Conservation (phyloP, 306 rosid species). For the Pyrus betulifolia region DNA sequence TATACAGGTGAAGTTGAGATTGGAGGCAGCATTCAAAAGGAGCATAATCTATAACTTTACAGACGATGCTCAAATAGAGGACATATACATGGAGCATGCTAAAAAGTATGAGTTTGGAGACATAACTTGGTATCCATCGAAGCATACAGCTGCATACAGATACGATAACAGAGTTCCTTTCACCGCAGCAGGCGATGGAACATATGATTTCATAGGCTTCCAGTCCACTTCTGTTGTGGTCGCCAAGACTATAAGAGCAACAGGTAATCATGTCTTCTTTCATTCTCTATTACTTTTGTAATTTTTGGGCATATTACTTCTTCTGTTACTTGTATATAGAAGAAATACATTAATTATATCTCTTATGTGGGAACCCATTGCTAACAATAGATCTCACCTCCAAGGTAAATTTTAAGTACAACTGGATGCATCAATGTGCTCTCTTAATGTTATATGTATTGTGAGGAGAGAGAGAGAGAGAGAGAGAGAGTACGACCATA, state of each 20-base stretch:
- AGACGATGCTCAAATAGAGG: conserved; percentile 37
- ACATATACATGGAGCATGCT: conserved; percentile 40
- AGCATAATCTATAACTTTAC: conserved; percentile 48
- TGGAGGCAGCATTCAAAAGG: conserved; percentile 63
- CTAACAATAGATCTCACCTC: not conserved
- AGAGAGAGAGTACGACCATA: too few relatives aligned
- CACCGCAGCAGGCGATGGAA: conserved; percentile 40
- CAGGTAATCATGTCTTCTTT: conserved; percentile 27
- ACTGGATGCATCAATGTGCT: too few relatives aligned
- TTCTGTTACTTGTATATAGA: not conserved
- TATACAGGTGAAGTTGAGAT: conserved; percentile 47
- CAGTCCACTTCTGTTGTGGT: conserved; percentile 39
- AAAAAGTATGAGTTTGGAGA: conserved; percentile 61
- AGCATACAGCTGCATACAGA: conserved; percentile 49
- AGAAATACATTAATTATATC: not conserved
- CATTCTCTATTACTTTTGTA: not conserved
- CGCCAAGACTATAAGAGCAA: conserved; percentile 41
- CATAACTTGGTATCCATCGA: conserved; percentile 74
- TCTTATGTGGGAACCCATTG: not conserved
- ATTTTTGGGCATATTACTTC: not conserved
- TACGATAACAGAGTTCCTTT: conserved; percentile 54
- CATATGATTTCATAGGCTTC: conserved; percentile 61
- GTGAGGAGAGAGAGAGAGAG: not conserved
- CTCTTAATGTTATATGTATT: not conserved
- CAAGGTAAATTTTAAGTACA: too few relatives aligned